A percentile compares a stretch with the other conserved stretches of the same genome.
Evolutionary conservation across 1,284 basidiomycete genomes (phyloP).

Genomic region (Caloboletus inedulis): DNA sequence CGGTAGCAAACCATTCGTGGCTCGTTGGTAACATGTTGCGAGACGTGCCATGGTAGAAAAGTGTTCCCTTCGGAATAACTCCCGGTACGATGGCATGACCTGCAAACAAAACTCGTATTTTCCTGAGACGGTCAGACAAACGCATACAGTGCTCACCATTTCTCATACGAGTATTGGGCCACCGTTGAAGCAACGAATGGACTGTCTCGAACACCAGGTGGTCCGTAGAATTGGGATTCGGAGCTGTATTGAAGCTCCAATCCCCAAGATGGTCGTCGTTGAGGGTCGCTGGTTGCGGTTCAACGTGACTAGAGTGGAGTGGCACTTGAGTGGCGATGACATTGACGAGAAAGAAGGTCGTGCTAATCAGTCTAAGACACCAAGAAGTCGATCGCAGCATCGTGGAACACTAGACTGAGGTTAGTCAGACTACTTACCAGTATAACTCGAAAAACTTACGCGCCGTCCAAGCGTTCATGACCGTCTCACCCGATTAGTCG

Average conservation of each 20-base stretch:
- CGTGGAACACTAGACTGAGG: not conserved
- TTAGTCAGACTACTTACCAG: not conserved
- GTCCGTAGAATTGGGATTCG: slow-evolving; percentile 9
- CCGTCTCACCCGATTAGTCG: not conserved
- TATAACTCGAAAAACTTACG: too few species aligned
- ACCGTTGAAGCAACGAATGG: slow-evolving; percentile 38
- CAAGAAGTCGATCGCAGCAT: slow-evolving; percentile 1
- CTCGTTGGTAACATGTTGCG: slow-evolving; percentile 23
- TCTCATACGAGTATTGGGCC: slow-evolving; percentile 47
- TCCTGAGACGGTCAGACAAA: not conserved
- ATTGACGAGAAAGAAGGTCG: not conserved
- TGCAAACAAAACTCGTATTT: slow-evolving; percentile 8
- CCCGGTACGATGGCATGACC: slow-evolving; percentile 42
- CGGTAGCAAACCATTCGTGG: slow-evolving; percentile 40
- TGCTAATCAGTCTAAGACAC: not conserved
- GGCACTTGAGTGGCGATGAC: slow-evolving; percentile 8
- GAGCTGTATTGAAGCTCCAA: slow-evolving; percentile 15
- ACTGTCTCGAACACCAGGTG: slow-evolving; percentile 24
- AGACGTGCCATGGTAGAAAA: slow-evolving; percentile 40
- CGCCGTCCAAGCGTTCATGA: not conserved
- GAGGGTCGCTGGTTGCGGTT: not conserved
- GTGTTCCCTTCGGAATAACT: slow-evolving; percentile 36
- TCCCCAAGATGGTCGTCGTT: not conserved
- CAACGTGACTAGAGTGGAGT: not conserved
- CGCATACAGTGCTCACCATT: slow-evolving; percentile 35